Evolutionary conservation across 2,329 filamentous ascomycete species (phyloP), one percentile per base, ranked within the genome.

Genomic region (Cadophora gregata): DNA sequence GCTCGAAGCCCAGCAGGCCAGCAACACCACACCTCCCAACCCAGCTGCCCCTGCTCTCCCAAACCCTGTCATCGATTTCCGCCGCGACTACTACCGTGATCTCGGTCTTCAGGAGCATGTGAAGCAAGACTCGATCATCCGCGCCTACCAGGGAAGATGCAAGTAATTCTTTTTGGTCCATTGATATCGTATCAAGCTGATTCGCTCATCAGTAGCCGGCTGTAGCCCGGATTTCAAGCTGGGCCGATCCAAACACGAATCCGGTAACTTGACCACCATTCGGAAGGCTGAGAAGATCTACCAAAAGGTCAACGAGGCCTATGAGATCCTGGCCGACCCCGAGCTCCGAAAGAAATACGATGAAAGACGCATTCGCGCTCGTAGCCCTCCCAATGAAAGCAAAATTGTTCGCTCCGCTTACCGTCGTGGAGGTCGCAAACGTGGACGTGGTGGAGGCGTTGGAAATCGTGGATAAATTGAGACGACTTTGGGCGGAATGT

Each of bases 341-440:
- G 1, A 16, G 9, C 48, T 65, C 25, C 63, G 63, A 10, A 21
- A 33, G 7, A 4, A 65, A 16, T 65, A 65, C 27, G 63, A 62
- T 51, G 38, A 1, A 2, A 38, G 38, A 21, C 63, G 63, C 12
- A 31, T 51, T 33, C 27, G 59, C 42, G 21, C 19, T 45, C 33
- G 33, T 10, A 24, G 6, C 27, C 31, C 31, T 56, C 36, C 24
- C 2, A 25, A 45, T 9, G 56, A 29, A 36, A 21, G 24, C 25
- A 10, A 21, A 27, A 25, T 27, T 47, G 56, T 14, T 45, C 38
- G 25, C 25, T 7, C 36, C 29, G 14, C 24, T 38, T n/a, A n/a
- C n/a, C n/a, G 10, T 38, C 3, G 31, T 27, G 19, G 29, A 21
- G 31, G 53, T 38, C n/a, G 53, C n/a, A 14, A 14, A 9, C 8